phyloP scores from a whole-genome alignment of 257 asterid genomes.

The Primulina huaijiensis region DNA sequence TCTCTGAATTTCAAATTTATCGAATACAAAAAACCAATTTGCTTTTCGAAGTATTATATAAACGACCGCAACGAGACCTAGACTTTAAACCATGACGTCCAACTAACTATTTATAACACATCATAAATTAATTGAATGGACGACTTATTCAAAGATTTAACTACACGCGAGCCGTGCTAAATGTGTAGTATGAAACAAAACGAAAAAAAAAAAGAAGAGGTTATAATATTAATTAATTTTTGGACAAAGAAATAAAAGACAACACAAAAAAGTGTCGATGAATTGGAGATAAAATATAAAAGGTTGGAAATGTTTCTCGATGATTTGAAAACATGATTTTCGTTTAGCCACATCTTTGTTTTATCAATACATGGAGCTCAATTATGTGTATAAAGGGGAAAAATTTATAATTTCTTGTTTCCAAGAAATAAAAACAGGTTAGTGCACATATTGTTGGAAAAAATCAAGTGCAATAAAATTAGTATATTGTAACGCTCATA shows the following conservation, averaged over 20 bases:
- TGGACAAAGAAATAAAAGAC: neutral
- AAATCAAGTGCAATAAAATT: too few species aligned
- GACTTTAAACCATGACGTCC: neutral
- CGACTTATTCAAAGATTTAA: neutral
- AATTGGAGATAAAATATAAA: slow-evolving; percentile 20
- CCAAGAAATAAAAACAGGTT: neutral
- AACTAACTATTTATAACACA: neutral
- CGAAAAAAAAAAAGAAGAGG: too few species aligned
- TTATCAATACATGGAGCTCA: too few species aligned
- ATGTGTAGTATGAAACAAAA: too few species aligned
- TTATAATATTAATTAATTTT: too few species aligned
- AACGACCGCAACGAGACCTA: neutral
- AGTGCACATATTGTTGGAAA: neutral
- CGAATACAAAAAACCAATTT: neutral
- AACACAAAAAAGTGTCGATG: slow-evolving; percentile 8
- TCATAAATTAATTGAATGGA: too few species aligned
- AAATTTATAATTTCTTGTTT: too few species aligned
- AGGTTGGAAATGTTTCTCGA: slow-evolving; percentile 23
- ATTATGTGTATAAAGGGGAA: neutral
- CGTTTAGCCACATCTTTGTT: slow-evolving; percentile 13
- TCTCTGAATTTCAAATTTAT: too few species aligned
- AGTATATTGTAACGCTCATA: neutral
- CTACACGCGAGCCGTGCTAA: neutral
- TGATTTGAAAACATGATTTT: slow-evolving; percentile 14
- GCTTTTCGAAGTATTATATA: slow-evolving; percentile 9